Conservation (phyloP, 2,329 filamentous ascomycete genomes). For the Alternaria longipes region DNA sequence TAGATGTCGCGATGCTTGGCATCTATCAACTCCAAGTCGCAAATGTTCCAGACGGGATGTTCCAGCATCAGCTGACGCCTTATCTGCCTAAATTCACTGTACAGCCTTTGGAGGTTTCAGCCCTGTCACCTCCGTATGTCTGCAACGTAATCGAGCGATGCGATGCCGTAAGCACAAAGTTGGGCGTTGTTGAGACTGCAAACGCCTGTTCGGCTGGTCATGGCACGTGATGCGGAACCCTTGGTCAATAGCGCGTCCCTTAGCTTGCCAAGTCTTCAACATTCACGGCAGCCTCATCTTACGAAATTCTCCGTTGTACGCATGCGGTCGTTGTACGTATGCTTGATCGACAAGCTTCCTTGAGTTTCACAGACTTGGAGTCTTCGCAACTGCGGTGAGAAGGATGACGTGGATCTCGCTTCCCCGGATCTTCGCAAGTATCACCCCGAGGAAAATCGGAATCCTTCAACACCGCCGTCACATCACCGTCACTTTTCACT, state of each 20-base stretch:
- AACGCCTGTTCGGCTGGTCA: slow-evolving; percentile 9
- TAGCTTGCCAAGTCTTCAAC: not conserved
- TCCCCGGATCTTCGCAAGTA: slow-evolving; percentile 4
- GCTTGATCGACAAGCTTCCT: not conserved
- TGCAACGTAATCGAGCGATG: not conserved
- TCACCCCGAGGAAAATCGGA: not conserved
- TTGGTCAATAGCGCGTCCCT: slow-evolving; percentile 2
- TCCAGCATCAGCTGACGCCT: not conserved
- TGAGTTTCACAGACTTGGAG: not conserved
- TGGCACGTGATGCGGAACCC: not conserved
- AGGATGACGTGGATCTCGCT: slow-evolving; percentile 2
- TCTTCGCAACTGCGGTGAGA: not conserved
- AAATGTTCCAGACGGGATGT: slow-evolving; percentile 1
- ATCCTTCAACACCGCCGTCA: not conserved
- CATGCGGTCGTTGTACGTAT: not conserved
- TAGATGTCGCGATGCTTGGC: slow-evolving; percentile 1
- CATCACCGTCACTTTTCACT: not conserved
- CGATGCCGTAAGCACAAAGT: not conserved
- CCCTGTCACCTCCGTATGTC: not conserved
- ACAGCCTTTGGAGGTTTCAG: not conserved
- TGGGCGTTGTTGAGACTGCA: not conserved
- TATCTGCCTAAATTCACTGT: not conserved
- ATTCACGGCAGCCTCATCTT: slow-evolving; percentile 1
- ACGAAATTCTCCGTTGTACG: not conserved
- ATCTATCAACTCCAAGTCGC: not conserved